Conservation (phyloP, 768 basidiomycete genomes). For the Leccinum incarnatum region DNA sequence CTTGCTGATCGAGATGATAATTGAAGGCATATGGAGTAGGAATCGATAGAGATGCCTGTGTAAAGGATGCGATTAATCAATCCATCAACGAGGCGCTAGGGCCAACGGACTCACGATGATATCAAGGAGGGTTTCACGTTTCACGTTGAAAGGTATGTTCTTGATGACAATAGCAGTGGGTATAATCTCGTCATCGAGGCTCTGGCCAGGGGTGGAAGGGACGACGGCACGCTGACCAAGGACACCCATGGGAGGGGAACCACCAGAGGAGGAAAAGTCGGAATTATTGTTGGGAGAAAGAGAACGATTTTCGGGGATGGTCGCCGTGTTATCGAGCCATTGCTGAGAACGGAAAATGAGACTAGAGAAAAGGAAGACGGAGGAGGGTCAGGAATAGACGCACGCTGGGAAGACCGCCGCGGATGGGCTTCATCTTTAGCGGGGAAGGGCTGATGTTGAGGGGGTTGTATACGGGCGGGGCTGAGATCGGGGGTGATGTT, state of each 20-base stretch:
- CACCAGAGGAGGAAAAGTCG: conserved; percentile 84
- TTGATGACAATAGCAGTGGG: conserved; percentile 99
- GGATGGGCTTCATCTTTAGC: conserved; percentile 67
- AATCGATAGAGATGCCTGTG: conserved; percentile 88
- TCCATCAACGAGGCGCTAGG: not conserved
- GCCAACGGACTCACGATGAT: conserved; percentile 78
- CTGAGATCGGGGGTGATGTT: conserved; percentile 58
- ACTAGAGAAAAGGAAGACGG: conserved; percentile 19
- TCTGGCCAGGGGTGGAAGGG: conserved; percentile 50
- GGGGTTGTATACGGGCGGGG: conserved; percentile 45
- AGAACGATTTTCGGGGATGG: conserved; percentile 65
- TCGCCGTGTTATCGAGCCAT: conserved; percentile 71
- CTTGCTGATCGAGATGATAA: conserved; percentile 95
- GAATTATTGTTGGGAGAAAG: conserved; percentile 86
- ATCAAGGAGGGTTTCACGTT: conserved; percentile 92
- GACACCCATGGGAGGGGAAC: conserved; percentile 63
- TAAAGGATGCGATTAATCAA: conserved; percentile 14
- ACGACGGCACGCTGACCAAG: conserved; percentile 44
- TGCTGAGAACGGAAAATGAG: conserved; percentile 50
- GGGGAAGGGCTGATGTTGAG: conserved; percentile 66
- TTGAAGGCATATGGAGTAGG: conserved; percentile 99
- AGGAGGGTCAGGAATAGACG: conserved; percentile 30
- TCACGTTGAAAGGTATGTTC: conserved; percentile 99
- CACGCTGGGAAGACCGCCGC: conserved; percentile 74
- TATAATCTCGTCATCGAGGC: conserved; percentile 86